Base-by-base conservation (phyloP, 2,329 filamentous ascomycete species). In the Diaporthe ilicicola region DNA sequence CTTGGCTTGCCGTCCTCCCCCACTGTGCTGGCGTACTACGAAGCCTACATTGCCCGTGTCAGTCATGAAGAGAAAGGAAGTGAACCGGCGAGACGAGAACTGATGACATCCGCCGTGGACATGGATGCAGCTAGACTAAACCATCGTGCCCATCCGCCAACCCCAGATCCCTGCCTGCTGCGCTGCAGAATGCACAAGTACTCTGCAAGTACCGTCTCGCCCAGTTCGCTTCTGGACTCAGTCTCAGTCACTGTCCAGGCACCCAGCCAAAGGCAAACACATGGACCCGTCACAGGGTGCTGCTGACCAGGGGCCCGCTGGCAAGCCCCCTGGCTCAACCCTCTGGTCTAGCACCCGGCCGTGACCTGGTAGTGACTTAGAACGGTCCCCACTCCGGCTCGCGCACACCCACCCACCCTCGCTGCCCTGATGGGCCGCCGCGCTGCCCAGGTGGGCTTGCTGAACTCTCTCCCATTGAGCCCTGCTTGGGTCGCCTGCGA, bases 81-180 rank as follows among this genome's bases (percentile, higher is more conserved):
- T 15, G 19, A 59, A 27, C 39, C 13, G n/a, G 51, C 51, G 19
- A 37, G n/a, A 4, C 54, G n/a, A 61, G 59, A 64, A 42, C 59
- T 64, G 59, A 64, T 68, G 66, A 68, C 66, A 68, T 68, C 17
- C 46, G 32, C 42, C 66, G 32, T 34, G 32, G 32, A 34, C 42
- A 59, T 50, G 29, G 56, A 61, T 56, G 55, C 39, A 71, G 56
- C 50, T 56, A 53, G 24, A 69, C 69, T 56, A 53, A 32, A 69
- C 69, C 37, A 72, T 70, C 51, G 68, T 46, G 61, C 67, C 65
- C 67, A 59, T 55, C 61, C 46, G 46, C 39, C 27, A 42, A 71
- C 54, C 69, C 71, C 54, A 59, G 64, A 71, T 51, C 71, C 71
- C 64, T 71, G 64, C 44, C 10, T 10, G 8, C 59, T 37, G 27